Percentiles rank a stretch among this genome's conserved stretches.
phyloP scores from a whole-genome alignment of 768 basidiomycete species.

The Daedalea quercina region DNA sequence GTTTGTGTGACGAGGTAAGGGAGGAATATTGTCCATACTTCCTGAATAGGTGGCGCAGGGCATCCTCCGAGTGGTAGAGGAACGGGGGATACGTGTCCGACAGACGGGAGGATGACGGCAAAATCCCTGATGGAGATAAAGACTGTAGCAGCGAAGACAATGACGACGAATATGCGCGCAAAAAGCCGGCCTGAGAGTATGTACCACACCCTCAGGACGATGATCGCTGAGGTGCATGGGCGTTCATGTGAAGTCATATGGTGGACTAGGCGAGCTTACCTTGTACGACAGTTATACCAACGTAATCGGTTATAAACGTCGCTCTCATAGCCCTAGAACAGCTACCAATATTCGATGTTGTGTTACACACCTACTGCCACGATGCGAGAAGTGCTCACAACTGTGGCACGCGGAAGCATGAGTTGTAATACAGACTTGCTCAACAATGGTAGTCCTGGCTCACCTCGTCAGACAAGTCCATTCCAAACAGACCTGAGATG shows the following conservation, averaged over 20 bases:
- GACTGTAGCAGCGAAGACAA: conserved; percentile 6
- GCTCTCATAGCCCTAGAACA: neutral
- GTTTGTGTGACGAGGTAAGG: conserved; percentile 13
- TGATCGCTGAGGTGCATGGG: conserved; percentile 7
- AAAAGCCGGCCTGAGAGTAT: conserved; percentile 8
- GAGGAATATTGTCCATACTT: conserved; percentile 12
- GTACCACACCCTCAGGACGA: conserved; percentile 17
- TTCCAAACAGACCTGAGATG: neutral
- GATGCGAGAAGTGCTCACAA: neutral
- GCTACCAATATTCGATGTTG: too few relatives aligned
- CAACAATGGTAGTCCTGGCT: too few relatives aligned
- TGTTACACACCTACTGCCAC: too few relatives aligned
- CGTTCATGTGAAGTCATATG: neutral
- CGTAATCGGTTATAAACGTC: conserved; percentile 3
- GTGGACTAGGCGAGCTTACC: neutral
- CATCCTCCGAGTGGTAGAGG: conserved; percentile 6
- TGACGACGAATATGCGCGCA: conserved; percentile 4
- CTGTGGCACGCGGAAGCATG: too few relatives aligned
- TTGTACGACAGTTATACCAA: conserved; percentile 9
- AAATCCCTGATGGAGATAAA: neutral
- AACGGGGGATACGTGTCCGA: neutral
- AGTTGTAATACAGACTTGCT: too few relatives aligned
- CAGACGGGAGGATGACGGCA: neutral
- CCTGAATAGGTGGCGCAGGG: conserved; percentile 7
- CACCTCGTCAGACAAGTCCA: neutral